Evolutionary conservation across 2,329 filamentous ascomycete species (phyloP).

Genomic region (Stagonosporopsis cucurbitacearum): DNA sequence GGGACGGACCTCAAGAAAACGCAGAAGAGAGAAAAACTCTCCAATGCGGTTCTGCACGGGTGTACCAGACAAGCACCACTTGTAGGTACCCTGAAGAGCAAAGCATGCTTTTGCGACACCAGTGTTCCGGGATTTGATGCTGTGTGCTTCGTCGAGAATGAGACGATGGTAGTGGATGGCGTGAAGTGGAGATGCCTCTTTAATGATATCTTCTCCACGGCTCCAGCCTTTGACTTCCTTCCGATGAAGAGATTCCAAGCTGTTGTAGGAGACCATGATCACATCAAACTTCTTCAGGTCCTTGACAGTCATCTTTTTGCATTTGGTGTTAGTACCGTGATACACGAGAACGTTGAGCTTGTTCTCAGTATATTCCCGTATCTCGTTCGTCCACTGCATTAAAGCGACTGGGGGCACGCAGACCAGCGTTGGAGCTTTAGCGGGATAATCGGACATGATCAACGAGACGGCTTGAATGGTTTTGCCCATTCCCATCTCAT

Average conservation of each 20-base stretch:
- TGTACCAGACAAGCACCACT: slow-evolving; percentile 95
- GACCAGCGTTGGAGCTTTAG: slow-evolving; percentile 80
- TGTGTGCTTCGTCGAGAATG: slow-evolving; percentile 94
- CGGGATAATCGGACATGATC: slow-evolving; percentile 96
- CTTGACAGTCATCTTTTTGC: slow-evolving; percentile 75
- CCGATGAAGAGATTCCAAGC: slow-evolving; percentile 87
- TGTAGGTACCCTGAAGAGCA: slow-evolving; percentile 83
- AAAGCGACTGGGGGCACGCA: slow-evolving; percentile 91
- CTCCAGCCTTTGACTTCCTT: slow-evolving; percentile 92
- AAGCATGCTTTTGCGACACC: slow-evolving; percentile 96
- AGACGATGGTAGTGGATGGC: slow-evolving; percentile 86
- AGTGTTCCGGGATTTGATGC: slow-evolving; percentile 88
- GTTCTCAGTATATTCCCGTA: slow-evolving; percentile 76
- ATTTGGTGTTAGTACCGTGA: slow-evolving; percentile 84
- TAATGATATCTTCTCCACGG: slow-evolving; percentile 79
- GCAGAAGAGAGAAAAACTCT: slow-evolving; percentile 92
- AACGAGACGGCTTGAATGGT: slow-evolving; percentile 97
- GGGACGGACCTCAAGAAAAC: slow-evolving; percentile 86
- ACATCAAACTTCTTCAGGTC: slow-evolving; percentile 86
- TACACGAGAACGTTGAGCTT: slow-evolving; percentile 89
- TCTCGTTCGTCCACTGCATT: slow-evolving; percentile 83
- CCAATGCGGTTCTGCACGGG: slow-evolving; percentile 97
- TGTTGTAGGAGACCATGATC: slow-evolving; percentile 95
- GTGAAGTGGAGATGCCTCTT: slow-evolving; percentile 79
- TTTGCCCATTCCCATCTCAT: slow-evolving; percentile 99